Evolutionary conservation across 2,329 filamentous ascomycete genomes (phyloP), one percentile per base, ranked within the genome.

Genomic region (Fusarium robinianum): DNA sequence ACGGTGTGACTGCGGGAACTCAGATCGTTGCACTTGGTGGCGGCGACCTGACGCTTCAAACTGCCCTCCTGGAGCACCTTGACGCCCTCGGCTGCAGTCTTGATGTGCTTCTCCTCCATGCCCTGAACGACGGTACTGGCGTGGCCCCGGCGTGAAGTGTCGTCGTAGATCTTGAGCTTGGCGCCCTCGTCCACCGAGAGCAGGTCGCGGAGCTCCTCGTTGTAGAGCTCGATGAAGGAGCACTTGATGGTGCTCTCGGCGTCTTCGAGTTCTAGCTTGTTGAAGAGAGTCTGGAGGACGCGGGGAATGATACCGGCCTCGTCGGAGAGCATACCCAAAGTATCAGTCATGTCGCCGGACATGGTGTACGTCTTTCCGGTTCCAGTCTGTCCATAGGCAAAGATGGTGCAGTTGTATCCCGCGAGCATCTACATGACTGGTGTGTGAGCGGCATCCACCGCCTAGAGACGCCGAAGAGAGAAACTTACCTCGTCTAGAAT

Each of bases 321-420:
- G 64, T 97, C 94, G 2, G 92, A 92, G 10, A 95, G 77, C 47
- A 96, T 83, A 2, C 92, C 90, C 24, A 90, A 71, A 0, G 83
- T 89, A 59, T 96, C 88, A 10, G 81, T 88, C 83, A 99, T 96
- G 67, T 99, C 92, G 41, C 94, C 94, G 1, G 92, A 96, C 94
- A 99, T 99, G 16, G 94, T 99, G 69, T 99, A 99, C 10, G 94
- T 99, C 69, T 99, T 99, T 60, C 94, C 94, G 0, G 94, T 99
- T 30, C 94, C 94, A 0, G 94, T 99, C 68, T 99, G 94, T 17
- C 94, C 94, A 67, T 99, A 99, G 22, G 94, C 94, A 62, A 99
- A 99, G 48, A 99, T 96, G 5, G 94, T 99, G 72, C 94, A 99
- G 68, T 99, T 99, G 72, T 89, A 97, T 38, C 94, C 94, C 16